Base-by-base conservation (phyloP, 2,329 filamentous ascomycete species). In the Neofusicoccum ribis region DNA sequence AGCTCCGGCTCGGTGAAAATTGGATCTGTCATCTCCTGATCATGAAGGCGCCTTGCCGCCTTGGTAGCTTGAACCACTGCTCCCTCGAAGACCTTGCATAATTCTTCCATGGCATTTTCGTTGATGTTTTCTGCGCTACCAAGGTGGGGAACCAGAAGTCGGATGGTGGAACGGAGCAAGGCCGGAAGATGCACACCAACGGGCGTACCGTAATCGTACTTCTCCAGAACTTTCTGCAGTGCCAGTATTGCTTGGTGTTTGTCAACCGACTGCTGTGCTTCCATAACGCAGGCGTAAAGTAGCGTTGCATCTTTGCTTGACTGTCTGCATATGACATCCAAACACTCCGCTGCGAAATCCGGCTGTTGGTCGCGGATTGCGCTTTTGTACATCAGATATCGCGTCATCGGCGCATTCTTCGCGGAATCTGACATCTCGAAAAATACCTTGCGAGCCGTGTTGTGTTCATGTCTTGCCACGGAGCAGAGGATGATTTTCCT, bases 231-330 rank as follows among this genome's bases (percentile, higher is more conserved):
- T 65, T 84, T 81, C 68, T 86, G 85, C 52, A 93, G 74, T 11
- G 86, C 84, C 36, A 81, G 74, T 12, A 89, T 78, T 1, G 88
- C 85, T 68, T 89, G 86, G 0, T 80, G 68, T 59, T 84, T 88
- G 67, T 92, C 86, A 0, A 88, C 86, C 0, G 81, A 80, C 67
- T 87, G 82, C 58, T 93, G 88, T 2, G 92, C 90, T 74, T 96
- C 92, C 34, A 92, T 79, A 23, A 92, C 86, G 70, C 93, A 97
- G 1, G 92, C 91, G 68, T 93, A 92, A 0, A 97, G 81, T 49
- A 92, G 85, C 14, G 87, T 86, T 20, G 82, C 80, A 39, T 88
- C 84, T 23, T 84, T 82, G 0, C 80, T 74, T 0, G 82, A 80
- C 6, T 80, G 74, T n/a, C 81, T 81, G 64, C 83, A 84, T 31